A percentile compares a stretch with the other conserved stretches of the same genome.
phyloP scores from a whole-genome alignment of 257 asterid genomes.

The Verbena officinalis region DNA sequence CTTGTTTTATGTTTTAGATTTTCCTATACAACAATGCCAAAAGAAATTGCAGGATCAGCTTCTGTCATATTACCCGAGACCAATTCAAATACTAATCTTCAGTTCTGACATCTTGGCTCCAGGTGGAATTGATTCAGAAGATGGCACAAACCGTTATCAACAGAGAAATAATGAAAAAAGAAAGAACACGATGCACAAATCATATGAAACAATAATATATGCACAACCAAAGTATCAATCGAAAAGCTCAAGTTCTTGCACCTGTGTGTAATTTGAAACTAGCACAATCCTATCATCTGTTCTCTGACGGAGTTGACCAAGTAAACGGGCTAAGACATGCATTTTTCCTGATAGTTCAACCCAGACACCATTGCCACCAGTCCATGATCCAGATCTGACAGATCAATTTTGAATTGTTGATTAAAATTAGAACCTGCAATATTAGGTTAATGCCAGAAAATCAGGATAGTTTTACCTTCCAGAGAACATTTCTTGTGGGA shows the following conservation, averaged over 20 bases:
- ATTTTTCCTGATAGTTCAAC: conserved; percentile 98
- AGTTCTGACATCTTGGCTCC: conserved; percentile 9
- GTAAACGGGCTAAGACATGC: conserved; percentile 92
- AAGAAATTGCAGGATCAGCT: conserved; percentile 8
- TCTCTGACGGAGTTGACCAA: conserved; percentile 84
- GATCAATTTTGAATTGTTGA: conserved; percentile 21
- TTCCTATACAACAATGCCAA: conserved; percentile 17
- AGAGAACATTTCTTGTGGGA: conserved; percentile 87
- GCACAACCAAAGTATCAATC: conserved; percentile 21
- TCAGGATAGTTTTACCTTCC: conserved; percentile 62
- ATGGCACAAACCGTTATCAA: conserved; percentile 1
- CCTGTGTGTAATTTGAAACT: conserved; percentile 99
- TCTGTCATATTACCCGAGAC: conserved; percentile 9
- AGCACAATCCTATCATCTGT: conserved; percentile 94
- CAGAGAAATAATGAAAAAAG: neutral
- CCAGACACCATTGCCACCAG: conserved; percentile 97
- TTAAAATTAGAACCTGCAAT: neutral
- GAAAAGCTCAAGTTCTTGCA: conserved; percentile 34
- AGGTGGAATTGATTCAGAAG: conserved; percentile 12
- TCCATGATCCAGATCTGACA: conserved; percentile 93
- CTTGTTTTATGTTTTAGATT: neutral
- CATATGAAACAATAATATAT: neutral
- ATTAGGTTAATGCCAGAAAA: conserved; percentile 1
- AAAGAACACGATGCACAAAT: neutral
- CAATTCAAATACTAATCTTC: neutral